A percentile compares a stretch with the other conserved stretches of the same genome.
Conservation (phyloP, 306 rosid genomes). For the Mimosa bimucronata region DNA sequence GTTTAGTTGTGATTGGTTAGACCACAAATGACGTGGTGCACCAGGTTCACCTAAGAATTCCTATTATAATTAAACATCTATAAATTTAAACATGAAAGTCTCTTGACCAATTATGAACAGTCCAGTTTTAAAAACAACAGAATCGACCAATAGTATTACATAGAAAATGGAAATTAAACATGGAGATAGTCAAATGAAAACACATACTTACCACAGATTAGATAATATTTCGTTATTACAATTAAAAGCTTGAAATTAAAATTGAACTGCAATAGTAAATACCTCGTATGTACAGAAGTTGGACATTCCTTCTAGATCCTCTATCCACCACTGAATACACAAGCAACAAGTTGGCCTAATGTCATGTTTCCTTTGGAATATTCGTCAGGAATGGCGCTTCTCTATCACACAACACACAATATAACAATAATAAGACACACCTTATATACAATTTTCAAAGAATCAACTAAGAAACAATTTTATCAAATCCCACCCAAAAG, state of each 20-base stretch:
- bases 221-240: constrained; percentile 4
- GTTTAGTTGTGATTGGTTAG: too few relatives aligned
- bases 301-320: constrained; percentile 61
- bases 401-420: constrained; percentile 31
- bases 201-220: neutral
- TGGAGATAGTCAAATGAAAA: constrained; percentile 2
- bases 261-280: constrained; percentile 18
- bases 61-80: too few relatives aligned
- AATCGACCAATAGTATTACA: constrained; percentile 1
- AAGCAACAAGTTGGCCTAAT: constrained; percentile 48
- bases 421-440: neutral
- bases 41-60: too few relatives aligned
- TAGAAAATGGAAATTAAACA: neutral
- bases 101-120: neutral
- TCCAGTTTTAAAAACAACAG: neutral
- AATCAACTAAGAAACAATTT: constrained; percentile 7
- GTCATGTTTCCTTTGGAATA: constrained; percentile 45
- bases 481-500: neutral
- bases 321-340: constrained; percentile 55
- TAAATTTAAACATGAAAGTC: neutral
- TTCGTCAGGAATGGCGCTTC: constrained; percentile 33
- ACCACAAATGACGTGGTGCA: too few relatives aligned
- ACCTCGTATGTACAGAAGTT: constrained; percentile 63
- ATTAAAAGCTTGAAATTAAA: neutral
- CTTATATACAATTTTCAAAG: neutral